phyloP scores from a whole-genome alignment of 2,329 filamentous ascomycete species.

The Fusarium staphyleae region DNA sequence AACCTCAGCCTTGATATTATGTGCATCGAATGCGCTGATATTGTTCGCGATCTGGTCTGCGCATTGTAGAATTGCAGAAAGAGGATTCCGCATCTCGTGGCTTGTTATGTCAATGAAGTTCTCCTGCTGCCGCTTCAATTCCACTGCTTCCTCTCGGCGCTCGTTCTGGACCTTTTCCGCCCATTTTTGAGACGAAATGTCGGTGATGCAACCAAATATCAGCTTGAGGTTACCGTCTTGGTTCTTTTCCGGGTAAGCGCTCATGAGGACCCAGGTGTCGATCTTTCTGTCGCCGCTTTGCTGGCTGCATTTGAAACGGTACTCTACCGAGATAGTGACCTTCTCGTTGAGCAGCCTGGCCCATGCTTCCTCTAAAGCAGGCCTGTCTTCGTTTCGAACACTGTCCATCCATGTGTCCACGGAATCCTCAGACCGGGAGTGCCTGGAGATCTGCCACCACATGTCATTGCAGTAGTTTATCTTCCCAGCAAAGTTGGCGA shows the following conservation, averaged over 20 bases:
- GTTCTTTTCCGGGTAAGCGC: slow-evolving; percentile 75
- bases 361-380: slow-evolving; percentile 67
- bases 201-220: slow-evolving; percentile 82
- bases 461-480: slow-evolving; percentile 86
- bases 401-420: slow-evolving; percentile 76
- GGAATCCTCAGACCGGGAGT: slow-evolving; percentile 64
- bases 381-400: slow-evolving; percentile 71
- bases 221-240: slow-evolving; percentile 70
- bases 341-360: slow-evolving; percentile 65
- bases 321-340: slow-evolving; percentile 72
- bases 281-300: slow-evolving; percentile 64
- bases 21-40: slow-evolving; percentile 53
- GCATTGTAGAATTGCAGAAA: slow-evolving; percentile 77
- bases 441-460: slow-evolving; percentile 75
- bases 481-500: slow-evolving; percentile 73
- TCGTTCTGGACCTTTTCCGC: slow-evolving; percentile 81
- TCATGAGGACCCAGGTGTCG: slow-evolving; percentile 81
- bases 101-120: slow-evolving; percentile 79
- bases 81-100: slow-evolving; percentile 79
- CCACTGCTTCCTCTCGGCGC: slow-evolving; percentile 80
- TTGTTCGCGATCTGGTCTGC: slow-evolving; percentile 72
- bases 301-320: slow-evolving; percentile 75
- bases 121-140: slow-evolving; percentile 75
- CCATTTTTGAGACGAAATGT: slow-evolving; percentile 86
- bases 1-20: slow-evolving; percentile 52